Conservation (phyloP, 129 eudicot genomes). For the Lactuca sativa region DNA sequence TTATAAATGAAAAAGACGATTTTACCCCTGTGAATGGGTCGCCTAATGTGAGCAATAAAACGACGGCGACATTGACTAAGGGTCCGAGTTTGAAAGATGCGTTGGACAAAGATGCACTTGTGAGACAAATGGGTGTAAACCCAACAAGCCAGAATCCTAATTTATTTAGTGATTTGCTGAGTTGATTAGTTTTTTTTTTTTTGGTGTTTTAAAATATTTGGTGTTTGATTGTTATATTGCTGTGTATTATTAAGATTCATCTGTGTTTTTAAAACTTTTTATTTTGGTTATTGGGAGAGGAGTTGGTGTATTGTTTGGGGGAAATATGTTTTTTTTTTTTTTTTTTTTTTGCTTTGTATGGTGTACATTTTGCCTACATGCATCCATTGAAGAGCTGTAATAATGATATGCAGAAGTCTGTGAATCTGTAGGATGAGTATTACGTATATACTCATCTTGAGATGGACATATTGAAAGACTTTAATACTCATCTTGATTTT, state of each 20-base stretch:
- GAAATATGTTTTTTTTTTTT: conserved; percentile 21
- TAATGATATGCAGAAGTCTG: neutral
- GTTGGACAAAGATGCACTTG: conserved; percentile 79
- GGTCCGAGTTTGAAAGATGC: conserved; percentile 82
- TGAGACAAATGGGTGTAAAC: conserved; percentile 89
- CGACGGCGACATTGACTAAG: conserved; percentile 53
- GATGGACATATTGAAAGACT: too few species aligned
- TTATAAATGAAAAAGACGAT: neutral
- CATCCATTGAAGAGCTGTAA: neutral
- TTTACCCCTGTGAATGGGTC: conserved; percentile 30
- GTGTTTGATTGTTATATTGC: conserved; percentile 23
- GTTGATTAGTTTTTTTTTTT: conserved; percentile 38
- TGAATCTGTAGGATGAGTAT: too few species aligned
- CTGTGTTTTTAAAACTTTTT: neutral
- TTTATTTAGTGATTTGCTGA: conserved; percentile 85
- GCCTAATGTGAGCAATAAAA: conserved; percentile 22
- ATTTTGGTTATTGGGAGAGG: conserved; percentile 18
- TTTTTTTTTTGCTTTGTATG: conserved; percentile 19
- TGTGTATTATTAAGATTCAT: conserved; percentile 25
- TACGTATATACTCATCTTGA: too few species aligned
- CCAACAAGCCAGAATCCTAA: conserved; percentile 90
- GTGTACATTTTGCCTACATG: conserved; percentile 30
- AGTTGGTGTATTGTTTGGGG: conserved; percentile 28
- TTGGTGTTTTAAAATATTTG: conserved; percentile 20
- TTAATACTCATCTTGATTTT: too few species aligned